Base-by-base conservation (phyloP, 306 rosid genomes). In the Mimosa pudica region DNA sequence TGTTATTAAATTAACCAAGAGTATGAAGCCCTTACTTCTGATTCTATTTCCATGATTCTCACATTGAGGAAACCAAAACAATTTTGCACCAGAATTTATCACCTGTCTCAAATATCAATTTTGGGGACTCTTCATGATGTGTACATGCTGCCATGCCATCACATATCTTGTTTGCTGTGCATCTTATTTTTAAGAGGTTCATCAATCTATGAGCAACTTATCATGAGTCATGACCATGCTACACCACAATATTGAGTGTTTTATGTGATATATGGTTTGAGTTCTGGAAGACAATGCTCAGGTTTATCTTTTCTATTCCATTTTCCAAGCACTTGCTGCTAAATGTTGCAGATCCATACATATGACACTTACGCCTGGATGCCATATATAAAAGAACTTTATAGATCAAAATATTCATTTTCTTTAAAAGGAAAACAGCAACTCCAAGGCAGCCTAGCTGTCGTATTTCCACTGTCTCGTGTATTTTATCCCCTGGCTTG, bases 401-500 rank as follows among this genome's bases (percentile, higher is more conserved):
- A 71, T 36, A 69, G 42, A 70, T 46, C 46, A 78, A 44, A 67
- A 72, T 42, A 67, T 67, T 65, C 48, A 12, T 30, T 42, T 36
- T 46, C 70, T 48, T 76, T 52, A 32, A 79, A 16, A 71, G 79
- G 62, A 45, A 36, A 81, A 72, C 63, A 76, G 82, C 81, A 70
- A 24, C 63, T 71, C 73, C 70, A 74, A 46, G 52, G 72, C 58
- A 57, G 41, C 80, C 52, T 42, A 69, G 68, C 73, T 42, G 48
- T 30, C 79, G 75, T 41, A 24, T 76, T 70, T 73, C 71, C 69
- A 30, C 36, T 45, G 69, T 69, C 69, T 58, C 54, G 33, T 61
- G 75, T 24, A 11, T 32, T 32, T 54, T 49, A 60, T 55, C 69
- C 11, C 66, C 32, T 71, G 41, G 20, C 71, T 64, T 42, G 78